Evolutionary conservation across 345 rosid species (phyloP).

Genomic region (Citrus medica): DNA sequence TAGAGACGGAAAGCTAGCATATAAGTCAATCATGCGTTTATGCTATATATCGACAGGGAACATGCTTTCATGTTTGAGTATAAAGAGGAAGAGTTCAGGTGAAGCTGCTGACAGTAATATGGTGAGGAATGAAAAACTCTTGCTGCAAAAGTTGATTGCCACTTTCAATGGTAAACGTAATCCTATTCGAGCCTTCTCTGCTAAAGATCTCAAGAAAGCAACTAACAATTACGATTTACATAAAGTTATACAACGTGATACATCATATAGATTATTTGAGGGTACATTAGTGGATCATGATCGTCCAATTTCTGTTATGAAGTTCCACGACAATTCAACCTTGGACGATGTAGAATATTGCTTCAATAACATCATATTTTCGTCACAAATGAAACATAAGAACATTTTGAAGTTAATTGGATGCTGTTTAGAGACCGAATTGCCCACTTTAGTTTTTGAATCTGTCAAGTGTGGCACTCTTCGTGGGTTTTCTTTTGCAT

Average conservation of each 20-base stretch:
- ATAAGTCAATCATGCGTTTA: too few relatives aligned
- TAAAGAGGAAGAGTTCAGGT: too few relatives aligned
- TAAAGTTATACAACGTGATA: background rate
- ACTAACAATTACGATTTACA: background rate
- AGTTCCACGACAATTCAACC: background rate
- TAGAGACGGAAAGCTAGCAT: too few relatives aligned
- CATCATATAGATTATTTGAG: background rate
- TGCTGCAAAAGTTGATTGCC: background rate
- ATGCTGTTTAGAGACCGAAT: background rate
- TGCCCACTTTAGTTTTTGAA: constrained; percentile 15
- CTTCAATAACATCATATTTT: background rate
- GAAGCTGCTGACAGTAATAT: background rate
- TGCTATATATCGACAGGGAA: too few relatives aligned
- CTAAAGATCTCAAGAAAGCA: constrained; percentile 8
- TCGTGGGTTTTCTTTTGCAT: background rate
- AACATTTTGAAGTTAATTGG: background rate
- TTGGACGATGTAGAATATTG: background rate
- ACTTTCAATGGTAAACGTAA: constrained; percentile 6
- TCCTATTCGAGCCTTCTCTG: constrained; percentile 14
- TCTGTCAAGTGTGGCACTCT: background rate
- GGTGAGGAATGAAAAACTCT: background rate
- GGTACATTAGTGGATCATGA: background rate
- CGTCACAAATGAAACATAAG: constrained; percentile 8
- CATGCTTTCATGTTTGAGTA: too few relatives aligned
- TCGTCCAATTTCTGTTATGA: background rate